Evolutionary conservation across 352 stramenopile genomes (phyloP).

Genomic region (Pythium utonaiense): DNA sequence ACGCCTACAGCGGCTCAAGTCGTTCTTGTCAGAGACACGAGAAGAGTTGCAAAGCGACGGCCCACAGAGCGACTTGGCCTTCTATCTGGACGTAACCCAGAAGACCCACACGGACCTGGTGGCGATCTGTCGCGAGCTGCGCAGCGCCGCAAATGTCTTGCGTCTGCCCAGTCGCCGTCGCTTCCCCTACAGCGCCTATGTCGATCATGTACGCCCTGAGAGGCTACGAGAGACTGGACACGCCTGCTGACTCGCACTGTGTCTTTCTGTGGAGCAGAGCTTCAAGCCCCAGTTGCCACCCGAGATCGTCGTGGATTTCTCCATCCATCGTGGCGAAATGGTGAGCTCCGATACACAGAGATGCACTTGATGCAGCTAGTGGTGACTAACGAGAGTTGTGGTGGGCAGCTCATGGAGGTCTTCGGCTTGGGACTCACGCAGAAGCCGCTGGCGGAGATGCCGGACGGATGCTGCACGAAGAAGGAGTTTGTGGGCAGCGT

Average conservation of each 20-base stretch:
- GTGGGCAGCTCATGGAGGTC: constrained; percentile 65
- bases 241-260: too few relatives aligned
- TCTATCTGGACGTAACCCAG: constrained; percentile 50
- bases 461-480: constrained; percentile 60
- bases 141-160: constrained; percentile 65
- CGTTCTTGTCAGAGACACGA: constrained; percentile 43
- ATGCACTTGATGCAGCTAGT: too few relatives aligned
- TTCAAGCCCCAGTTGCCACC: constrained; percentile 71
- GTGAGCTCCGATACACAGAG: too few relatives aligned
- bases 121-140: constrained; percentile 59
- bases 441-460: constrained; percentile 49
- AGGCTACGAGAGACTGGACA: background rate
- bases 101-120: constrained; percentile 44
- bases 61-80: constrained; percentile 47
- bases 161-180: constrained; percentile 66
- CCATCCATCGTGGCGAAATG: constrained; percentile 74
- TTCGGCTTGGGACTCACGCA: constrained; percentile 59
- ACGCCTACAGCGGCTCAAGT: constrained; percentile 42
- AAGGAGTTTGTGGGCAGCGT: constrained; percentile 80
- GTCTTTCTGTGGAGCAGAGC: constrained; percentile 27
- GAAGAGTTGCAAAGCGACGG: constrained; percentile 36
- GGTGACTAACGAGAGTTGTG: too few relatives aligned
- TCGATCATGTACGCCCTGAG: constrained; percentile 63
- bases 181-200: constrained; percentile 76
- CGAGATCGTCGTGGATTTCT: constrained; percentile 82